These are phyloP conservation scores for Colletotrichum theobromicola DNA, from an alignment of 2,329 filamentous ascomycete species.

Conservation along the genomic window DNA sequence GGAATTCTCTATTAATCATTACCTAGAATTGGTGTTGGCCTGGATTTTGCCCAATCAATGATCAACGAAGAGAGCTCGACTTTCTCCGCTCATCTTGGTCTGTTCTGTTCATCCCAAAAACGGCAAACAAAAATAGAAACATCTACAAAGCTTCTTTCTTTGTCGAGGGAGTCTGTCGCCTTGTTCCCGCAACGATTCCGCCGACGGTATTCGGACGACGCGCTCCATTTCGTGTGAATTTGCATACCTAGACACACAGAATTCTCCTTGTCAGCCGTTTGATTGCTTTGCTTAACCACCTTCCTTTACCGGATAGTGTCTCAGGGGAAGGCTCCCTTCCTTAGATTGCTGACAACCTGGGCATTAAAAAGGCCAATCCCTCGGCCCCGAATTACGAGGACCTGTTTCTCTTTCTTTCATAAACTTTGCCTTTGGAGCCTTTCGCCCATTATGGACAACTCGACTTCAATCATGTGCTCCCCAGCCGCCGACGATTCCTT, in stretches of 20 bases:
- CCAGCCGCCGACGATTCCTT: conserved; percentile 23
- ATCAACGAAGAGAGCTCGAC: neutral
- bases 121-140: neutral
- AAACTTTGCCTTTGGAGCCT: neutral
- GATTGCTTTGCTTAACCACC: conserved; percentile 7
- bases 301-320: conserved; percentile 4
- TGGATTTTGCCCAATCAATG: neutral
- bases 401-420: fast-evolving
- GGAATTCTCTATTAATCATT: neutral
- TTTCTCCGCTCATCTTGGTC: neutral
- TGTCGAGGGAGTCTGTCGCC: neutral
- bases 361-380: neutral
- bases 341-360: neutral
- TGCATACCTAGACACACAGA: neutral
- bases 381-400: fast-evolving
- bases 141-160: neutral
- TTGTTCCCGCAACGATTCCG: neutral
- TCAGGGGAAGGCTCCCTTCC: neutral
- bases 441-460: neutral
- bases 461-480: conserved; percentile 2
- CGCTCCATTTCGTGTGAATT: neutral
- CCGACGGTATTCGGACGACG: neutral
- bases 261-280: neutral
- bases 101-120: neutral
- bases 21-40: neutral